Evolutionary conservation across 148 eudicot genomes (phyloP).

Genomic region (Vaccinium macrocarpon): DNA sequence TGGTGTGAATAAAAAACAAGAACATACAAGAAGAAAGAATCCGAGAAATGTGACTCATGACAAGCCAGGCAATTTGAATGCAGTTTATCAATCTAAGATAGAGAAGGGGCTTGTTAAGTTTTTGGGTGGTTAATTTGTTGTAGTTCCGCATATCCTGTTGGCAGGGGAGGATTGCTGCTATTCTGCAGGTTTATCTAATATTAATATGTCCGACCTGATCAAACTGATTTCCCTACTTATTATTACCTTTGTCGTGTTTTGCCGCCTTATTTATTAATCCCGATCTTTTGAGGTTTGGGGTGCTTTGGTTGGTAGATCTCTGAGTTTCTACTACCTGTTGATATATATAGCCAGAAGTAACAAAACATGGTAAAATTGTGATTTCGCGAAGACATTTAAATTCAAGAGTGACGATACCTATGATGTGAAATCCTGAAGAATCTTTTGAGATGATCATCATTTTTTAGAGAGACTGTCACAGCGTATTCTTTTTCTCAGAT

Average conservation of each 20-base stretch:
- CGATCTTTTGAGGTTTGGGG: not conserved
- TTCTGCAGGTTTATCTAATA: not conserved
- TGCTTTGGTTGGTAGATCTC: not conserved
- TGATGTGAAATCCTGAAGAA: not conserved
- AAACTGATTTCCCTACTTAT: not conserved
- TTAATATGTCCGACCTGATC: not conserved
- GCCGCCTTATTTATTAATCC: not conserved
- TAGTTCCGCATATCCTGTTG: not conserved
- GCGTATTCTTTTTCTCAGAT: slow-evolving; percentile 35
- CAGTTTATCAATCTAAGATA: not conserved
- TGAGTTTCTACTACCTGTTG: not conserved
- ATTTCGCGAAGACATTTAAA: not conserved
- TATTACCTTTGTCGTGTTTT: not conserved
- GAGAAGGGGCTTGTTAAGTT: not conserved
- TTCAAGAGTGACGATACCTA: not conserved
- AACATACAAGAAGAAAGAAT: too few relatives aligned
- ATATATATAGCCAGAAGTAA: not conserved
- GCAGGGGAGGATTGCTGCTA: not conserved
- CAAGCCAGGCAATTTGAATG: not conserved
- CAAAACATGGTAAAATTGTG: not conserved
- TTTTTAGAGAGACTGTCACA: not conserved
- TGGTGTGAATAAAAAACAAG: too few relatives aligned
- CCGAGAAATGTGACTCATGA: not conserved
- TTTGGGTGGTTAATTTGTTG: not conserved
- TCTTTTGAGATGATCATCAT: not conserved